phyloP scores from a whole-genome alignment of 2,329 filamentous ascomycete genomes.

The Sarocladiaceae sp. region DNA sequence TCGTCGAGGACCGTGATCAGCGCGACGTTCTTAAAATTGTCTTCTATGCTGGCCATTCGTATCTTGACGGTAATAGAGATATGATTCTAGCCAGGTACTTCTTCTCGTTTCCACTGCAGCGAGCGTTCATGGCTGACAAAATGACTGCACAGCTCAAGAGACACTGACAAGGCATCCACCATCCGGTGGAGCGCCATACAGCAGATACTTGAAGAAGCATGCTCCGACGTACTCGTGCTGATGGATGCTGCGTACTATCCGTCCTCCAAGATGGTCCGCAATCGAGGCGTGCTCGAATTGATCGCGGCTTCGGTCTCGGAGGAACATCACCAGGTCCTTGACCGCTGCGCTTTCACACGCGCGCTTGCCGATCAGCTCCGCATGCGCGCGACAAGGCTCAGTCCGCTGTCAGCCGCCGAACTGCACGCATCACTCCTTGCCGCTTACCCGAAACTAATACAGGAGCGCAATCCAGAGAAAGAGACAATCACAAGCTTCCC shows the following conservation, averaged over 20 bases:
- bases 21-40: constrained; percentile 53
- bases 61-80: constrained; percentile 47
- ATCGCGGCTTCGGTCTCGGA: constrained; percentile 50
- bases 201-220: constrained; percentile 48
- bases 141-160: constrained; percentile 34
- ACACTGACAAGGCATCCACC: constrained; percentile 35
- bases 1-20: constrained; percentile 46
- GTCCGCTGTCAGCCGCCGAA: constrained; percentile 44
- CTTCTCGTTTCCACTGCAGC: no score
- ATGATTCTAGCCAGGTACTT: constrained; percentile 52
- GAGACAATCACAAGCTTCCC: constrained; percentile 43
- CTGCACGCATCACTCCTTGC: constrained; percentile 48
- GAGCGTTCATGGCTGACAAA: background rate
- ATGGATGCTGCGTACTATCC: constrained; percentile 56
- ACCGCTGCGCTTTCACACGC: constrained; percentile 46
- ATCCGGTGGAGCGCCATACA: constrained; percentile 53
- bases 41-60: constrained; percentile 51
- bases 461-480: constrained; percentile 39
- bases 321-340: constrained; percentile 40
- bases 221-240: constrained; percentile 48
- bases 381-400: constrained; percentile 37
- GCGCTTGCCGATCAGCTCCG: constrained; percentile 44
- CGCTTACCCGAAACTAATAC: constrained; percentile 44
- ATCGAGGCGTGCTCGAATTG: constrained; percentile 49
- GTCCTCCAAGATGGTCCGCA: constrained; percentile 43